Conservation (phyloP, 169 alveolate genomes). For the Cryptosporidium xiaoi region DNA sequence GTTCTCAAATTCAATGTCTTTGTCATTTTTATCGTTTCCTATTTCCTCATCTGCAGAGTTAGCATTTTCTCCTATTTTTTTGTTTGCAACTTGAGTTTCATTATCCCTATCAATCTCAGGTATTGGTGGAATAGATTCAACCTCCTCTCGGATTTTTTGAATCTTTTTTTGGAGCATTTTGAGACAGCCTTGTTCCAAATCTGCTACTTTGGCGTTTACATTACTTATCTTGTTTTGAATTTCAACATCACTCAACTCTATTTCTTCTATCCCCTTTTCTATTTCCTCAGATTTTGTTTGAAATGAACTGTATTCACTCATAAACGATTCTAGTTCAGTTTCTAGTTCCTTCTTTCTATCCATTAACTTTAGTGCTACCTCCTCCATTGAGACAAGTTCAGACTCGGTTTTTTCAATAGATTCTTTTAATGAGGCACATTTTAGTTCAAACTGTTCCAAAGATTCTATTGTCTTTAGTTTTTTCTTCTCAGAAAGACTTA, state of each 20-base stretch:
- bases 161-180: constrained; percentile 51
- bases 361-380: constrained; percentile 75
- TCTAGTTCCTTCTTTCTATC: constrained; percentile 44
- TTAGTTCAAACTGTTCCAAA: constrained; percentile 10
- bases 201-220: constrained; percentile 36
- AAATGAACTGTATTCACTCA: constrained; percentile 23
- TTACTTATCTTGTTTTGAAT: constrained; percentile 4
- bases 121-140: constrained; percentile 8
- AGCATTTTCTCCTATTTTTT: background rate
- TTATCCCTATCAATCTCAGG: constrained; percentile 38
- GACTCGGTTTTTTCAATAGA: constrained; percentile 15
- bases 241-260: constrained; percentile 59
- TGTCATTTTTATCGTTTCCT: background rate
- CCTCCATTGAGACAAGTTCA: constrained; percentile 34
- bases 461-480: constrained; percentile 42
- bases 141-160: constrained; percentile 62
- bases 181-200: constrained; percentile 18
- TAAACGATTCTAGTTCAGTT: constrained; percentile 23
- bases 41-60: background rate
- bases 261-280: constrained; percentile 75
- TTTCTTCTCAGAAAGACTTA: constrained; percentile 61
- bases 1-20: constrained; percentile 18
- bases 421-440: constrained; percentile 12
- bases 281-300: constrained; percentile 75
- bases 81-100: background rate